Evolutionary conservation across 2,329 filamentous ascomycete species (phyloP), one percentile per base, ranked within the genome.

Genomic region (Coleophoma cylindrospora): DNA sequence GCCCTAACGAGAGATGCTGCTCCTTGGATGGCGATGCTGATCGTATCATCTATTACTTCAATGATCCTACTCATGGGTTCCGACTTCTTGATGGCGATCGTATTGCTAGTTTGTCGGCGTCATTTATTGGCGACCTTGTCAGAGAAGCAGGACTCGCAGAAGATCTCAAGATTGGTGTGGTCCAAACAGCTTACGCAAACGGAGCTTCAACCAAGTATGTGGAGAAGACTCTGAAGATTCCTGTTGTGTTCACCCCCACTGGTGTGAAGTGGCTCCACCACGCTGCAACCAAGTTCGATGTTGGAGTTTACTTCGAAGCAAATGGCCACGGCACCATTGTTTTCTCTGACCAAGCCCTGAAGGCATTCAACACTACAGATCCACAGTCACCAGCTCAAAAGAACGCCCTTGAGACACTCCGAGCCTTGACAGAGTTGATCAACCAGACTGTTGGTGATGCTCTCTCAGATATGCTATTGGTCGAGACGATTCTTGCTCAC

Each of bases 401-500:
- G 66, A 87, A 90, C 61, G 89, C 92, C 2, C 80, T 97, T 13
- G 88, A 95, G 49, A 91, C 86, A 9, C 84, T 99, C 1, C 79
- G 81, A 48, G 91, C 90, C 11, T 79, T 95, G 48, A 86, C 86
- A 46, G 89, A 96, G 61, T 80, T 99, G 56, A 95, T 99, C 75
- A 99, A 99, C 77, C 94, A 99, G 74, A 94, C 94, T 1, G 92
- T 97, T 43, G 94, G 94, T 48, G 94, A 99, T 66, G 94, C 94
- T 43, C 80, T 99, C 50, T 96, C 91, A 1, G 94, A 99, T 71
- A 88, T 96, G 80, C 81, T 99, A 43, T 84, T 99, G 64, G 91
- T 97, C 37, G 94, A 99, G 71, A 89, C 92, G 34, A 94, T 97
- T 58, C 84, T 99, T 38, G 91, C 94, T 7, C 91, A 97, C 79